Base-by-base conservation (phyloP, 2,329 filamentous ascomycete genomes). In the Teratosphaeria gauchensis region DNA sequence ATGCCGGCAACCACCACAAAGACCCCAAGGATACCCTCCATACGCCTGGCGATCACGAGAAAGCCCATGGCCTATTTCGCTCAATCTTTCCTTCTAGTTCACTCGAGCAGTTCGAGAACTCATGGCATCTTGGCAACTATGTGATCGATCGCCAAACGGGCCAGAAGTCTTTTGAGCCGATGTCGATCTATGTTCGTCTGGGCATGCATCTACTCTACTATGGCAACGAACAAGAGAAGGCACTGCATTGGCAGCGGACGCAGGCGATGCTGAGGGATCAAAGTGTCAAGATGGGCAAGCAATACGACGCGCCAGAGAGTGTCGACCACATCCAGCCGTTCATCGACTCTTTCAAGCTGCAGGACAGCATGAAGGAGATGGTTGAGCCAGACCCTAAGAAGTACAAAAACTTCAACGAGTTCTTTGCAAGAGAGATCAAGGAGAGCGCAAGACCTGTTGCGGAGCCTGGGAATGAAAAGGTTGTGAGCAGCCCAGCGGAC, bases 141-240 rank as follows among this genome's bases (percentile, higher is more conserved):
- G 74, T 77, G 48, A 70, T 76, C 31, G 73, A 76, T 61, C 71
- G 74, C 30, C 54, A 65, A 53, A 76, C 74, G 0, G 72, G 74
- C n/a, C 56, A 69, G 56, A 76, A 74, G 66, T 63, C 64, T 5
- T 77, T 74, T 58, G 75, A 77, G 60, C 64, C 71, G 31, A 77
- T 77, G 75, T 69, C 68, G 59, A 71, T 76, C 60, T 76, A 76
- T 60, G 74, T 76, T 46, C 69, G 74, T 21, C 58, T 76, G 5
- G 75, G 74, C 24, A 76, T 76, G 74, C 74, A 77, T 58, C 63
- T 75, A 32, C 68, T 77, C 16, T 77, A 77, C 66, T 77, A 76
- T 62, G 75, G 75, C 54, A 68, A 66, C 28, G 65, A 68, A 56
- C 73, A 77, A 61, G 70, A 74, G 59, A 70, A 70, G 46, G 65